Conservation (phyloP, 352 stramenopile genomes). For the Phytophthora vignae region DNA sequence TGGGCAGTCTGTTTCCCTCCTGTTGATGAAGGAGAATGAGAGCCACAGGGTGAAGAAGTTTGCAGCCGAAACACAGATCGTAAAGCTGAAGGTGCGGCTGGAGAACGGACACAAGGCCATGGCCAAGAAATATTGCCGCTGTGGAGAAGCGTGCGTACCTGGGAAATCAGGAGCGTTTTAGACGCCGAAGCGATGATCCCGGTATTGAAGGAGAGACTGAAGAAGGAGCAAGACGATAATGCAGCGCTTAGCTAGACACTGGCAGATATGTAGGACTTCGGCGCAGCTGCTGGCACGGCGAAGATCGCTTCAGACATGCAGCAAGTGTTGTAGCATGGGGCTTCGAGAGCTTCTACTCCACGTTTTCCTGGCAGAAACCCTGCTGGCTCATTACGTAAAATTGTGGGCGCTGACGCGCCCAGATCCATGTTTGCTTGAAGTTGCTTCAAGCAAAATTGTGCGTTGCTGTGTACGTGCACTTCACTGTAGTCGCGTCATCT, state of each 20-base stretch:
- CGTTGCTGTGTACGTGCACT: no score
- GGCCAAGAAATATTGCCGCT: neutral
- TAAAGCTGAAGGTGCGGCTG: neutral
- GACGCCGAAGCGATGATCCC: neutral
- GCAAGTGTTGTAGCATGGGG: no score
- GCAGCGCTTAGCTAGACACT: neutral
- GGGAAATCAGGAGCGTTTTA: neutral
- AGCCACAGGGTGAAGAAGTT: neutral
- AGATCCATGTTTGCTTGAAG: no score
- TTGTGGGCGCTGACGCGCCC: no score
- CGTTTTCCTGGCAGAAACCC: neutral
- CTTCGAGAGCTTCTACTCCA: no score
- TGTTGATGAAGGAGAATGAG: slow-evolving; percentile 3
- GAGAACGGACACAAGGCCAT: neutral
- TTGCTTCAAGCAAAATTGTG: no score
- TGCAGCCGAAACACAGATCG: slow-evolving; percentile 2
- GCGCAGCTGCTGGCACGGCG: neutral
- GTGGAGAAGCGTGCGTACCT: neutral
- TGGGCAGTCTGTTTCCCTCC: neutral
- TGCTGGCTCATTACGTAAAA: no score
- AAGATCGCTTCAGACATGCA: neutral
- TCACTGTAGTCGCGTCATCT: no score
- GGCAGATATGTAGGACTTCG: neutral
- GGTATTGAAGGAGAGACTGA: slow-evolving; percentile 1
- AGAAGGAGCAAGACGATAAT: slow-evolving; percentile 4